phyloP scores from a whole-genome alignment of 176 grass and related monocot species.

The Musa schizocarpa region DNA sequence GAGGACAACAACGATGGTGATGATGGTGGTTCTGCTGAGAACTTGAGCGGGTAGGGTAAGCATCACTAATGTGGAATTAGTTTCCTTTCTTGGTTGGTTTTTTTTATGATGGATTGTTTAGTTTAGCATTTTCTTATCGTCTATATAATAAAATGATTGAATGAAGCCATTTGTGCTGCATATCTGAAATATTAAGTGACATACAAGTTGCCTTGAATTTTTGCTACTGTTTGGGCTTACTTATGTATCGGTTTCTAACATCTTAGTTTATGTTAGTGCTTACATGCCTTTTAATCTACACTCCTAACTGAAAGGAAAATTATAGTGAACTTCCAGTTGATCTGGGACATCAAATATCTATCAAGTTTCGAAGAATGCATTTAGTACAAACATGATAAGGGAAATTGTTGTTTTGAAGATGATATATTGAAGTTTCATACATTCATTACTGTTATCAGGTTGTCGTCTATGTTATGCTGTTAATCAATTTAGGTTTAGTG shows the following conservation, averaged over 20 bases:
- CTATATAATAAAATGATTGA: not conserved
- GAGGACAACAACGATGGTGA: not conserved
- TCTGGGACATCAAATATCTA: no score
- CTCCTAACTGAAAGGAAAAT: no score
- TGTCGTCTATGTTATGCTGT: not conserved
- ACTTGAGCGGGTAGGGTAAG: conserved; percentile 49
- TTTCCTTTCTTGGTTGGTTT: not conserved
- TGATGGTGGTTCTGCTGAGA: conserved; percentile 28
- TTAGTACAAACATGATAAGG: no score
- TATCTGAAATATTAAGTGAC: no score
- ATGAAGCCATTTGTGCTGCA: no score
- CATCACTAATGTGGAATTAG: not conserved
- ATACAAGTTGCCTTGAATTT: no score
- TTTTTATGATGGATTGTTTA: not conserved
- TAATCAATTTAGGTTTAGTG: not conserved
- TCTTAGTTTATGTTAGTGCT: no score
- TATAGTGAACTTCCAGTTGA: no score
- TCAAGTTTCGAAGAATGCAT: no score
- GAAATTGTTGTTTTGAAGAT: not conserved
- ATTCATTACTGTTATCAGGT: not conserved
- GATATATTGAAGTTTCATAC: not conserved
- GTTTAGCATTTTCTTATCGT: not conserved
- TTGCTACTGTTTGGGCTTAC: no score
- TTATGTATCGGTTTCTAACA: no score
- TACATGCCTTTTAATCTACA: no score